phyloP scores from a whole-genome alignment of 768 basidiomycete species.

The Lactarius pseudohatsudake region DNA sequence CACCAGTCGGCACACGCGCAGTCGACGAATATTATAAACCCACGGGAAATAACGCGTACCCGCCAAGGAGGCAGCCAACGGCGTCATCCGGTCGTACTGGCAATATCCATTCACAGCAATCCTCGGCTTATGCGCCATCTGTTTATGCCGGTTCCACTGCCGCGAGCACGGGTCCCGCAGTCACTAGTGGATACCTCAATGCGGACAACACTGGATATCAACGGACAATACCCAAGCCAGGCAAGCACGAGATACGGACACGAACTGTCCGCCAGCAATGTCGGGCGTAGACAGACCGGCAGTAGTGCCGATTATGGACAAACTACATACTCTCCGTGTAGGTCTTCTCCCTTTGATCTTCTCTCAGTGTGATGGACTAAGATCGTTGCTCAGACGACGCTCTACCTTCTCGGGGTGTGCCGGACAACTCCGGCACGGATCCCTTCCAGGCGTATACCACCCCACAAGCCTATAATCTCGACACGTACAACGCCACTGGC shows the following conservation, averaged over 20 bases:
- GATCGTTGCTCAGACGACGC: constrained; percentile 49
- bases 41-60: constrained; percentile 42
- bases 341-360: constrained; percentile 3
- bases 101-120: constrained; percentile 41
- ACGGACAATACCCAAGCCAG: constrained; percentile 34
- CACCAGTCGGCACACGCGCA: constrained; percentile 61
- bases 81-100: constrained; percentile 31
- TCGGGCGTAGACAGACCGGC: constrained; percentile 34
- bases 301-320: constrained; percentile 50
- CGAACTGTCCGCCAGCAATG: constrained; percentile 26
- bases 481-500: constrained; percentile 43
- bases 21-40: constrained; percentile 72
- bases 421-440: constrained; percentile 43
- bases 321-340: constrained; percentile 50
- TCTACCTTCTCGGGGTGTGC: constrained; percentile 49
- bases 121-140: constrained; percentile 45
- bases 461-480: constrained; percentile 38
- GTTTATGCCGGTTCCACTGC: constrained; percentile 34
- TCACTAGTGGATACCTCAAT: constrained; percentile 9
- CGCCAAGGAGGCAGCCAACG: constrained; percentile 39
- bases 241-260: constrained; percentile 30
- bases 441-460: constrained; percentile 43
- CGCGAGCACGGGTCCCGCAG: constrained; percentile 28
- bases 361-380: background rate
- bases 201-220: constrained; percentile 31